Conservation (phyloP, 108 stramenopile species). For the Skeletonema potamos region DNA sequence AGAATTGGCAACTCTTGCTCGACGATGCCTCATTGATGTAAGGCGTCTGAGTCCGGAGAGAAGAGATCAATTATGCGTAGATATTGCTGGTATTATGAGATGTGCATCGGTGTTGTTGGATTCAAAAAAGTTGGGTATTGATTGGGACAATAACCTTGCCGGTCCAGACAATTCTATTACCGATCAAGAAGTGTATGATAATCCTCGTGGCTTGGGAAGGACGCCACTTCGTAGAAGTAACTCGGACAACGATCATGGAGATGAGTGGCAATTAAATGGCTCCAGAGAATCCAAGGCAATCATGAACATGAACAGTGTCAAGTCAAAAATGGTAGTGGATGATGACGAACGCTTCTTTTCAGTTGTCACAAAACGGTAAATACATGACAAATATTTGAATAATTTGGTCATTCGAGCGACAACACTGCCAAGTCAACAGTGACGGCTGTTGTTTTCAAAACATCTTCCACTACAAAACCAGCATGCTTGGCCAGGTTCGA, state of each 20-base stretch:
- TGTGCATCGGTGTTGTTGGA: constrained; percentile 51
- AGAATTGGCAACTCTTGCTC: constrained; percentile 37
- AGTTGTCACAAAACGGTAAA: constrained; percentile 32
- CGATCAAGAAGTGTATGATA: constrained; percentile 49
- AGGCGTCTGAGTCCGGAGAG: constrained; percentile 33
- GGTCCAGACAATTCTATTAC: background rate
- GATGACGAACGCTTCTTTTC: constrained; percentile 30
- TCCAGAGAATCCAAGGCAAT: constrained; percentile 33
- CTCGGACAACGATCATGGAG: background rate
- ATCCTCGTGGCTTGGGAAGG: constrained; percentile 39
- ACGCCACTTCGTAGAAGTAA: constrained; percentile 37
- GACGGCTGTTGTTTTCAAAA: constrained; percentile 32
- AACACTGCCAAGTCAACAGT: constrained; percentile 40
- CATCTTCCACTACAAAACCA: constrained; percentile 33
- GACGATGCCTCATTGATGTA: constrained; percentile 50
- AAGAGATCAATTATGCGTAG: constrained; percentile 21
- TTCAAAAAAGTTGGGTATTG: constrained; percentile 5
- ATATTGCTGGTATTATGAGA: constrained; percentile 46
- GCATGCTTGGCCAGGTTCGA: constrained; percentile 31
- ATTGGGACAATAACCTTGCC: background rate
- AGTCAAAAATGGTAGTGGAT: constrained; percentile 26
- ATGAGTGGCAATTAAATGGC: constrained; percentile 22
- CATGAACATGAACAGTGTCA: constrained; percentile 24
- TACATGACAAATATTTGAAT: background rate
- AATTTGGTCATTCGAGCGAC: background rate